Evolutionary conservation across 768 basidiomycete species (phyloP).

Genomic region (Trametes cinnabarina): DNA sequence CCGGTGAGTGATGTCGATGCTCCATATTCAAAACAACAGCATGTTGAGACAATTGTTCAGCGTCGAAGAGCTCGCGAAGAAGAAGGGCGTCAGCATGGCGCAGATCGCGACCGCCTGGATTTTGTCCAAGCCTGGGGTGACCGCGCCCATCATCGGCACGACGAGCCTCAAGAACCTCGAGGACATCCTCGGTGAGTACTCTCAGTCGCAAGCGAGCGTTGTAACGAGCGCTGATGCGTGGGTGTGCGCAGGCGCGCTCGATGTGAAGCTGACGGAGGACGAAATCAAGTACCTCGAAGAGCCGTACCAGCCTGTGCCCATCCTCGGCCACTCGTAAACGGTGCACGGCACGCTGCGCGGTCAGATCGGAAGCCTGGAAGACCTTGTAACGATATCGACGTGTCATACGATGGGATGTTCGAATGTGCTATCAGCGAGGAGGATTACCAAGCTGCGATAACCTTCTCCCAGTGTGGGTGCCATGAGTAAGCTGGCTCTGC

Average conservation of each 20-base stretch:
- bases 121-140: constrained; percentile 27
- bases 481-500: background rate
- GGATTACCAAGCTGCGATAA: background rate
- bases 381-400: background rate
- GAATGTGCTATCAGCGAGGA: background rate
- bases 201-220: background rate
- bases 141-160: constrained; percentile 43
- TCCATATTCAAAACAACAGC: background rate
- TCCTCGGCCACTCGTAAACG: background rate
- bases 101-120: constrained; percentile 41
- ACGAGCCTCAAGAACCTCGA: constrained; percentile 39
- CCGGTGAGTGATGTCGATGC: constrained; percentile 10
- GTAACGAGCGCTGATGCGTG: background rate
- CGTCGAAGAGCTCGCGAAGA: constrained; percentile 41
- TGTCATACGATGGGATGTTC: background rate
- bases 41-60: constrained; percentile 1
- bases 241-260: constrained; percentile 1
- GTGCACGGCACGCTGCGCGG: no score
- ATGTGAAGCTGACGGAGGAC: constrained; percentile 32
- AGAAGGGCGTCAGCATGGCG: constrained; percentile 40
- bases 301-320: constrained; percentile 37
- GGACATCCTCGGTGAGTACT: constrained; percentile 34
- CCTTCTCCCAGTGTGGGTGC: background rate
- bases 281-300: constrained; percentile 57
- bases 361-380: background rate